These are phyloP conservation scores for Mallotus nudiflorus DNA, from an alignment of 345 rosid species.

Conservation along the genomic window DNA sequence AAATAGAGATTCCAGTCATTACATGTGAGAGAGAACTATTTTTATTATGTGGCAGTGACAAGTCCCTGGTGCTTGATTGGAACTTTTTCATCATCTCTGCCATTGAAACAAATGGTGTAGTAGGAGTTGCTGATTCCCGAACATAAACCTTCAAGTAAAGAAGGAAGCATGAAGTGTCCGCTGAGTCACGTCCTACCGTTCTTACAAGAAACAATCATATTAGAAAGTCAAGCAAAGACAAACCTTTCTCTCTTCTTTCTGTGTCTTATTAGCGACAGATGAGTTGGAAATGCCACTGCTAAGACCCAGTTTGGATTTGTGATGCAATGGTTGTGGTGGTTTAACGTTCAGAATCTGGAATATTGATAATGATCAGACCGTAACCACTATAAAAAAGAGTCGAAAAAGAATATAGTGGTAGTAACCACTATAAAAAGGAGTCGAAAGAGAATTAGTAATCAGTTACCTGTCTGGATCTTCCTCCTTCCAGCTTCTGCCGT, in stretches of 20 bases:
- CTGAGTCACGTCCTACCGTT: neutral
- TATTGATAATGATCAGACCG: neutral
- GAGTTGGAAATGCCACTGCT: constrained; percentile 44
- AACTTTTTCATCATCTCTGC: constrained; percentile 92
- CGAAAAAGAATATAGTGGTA: no score
- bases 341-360: constrained; percentile 79
- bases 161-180: neutral
- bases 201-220: neutral
- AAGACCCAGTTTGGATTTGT: constrained; percentile 79
- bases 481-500: constrained; percentile 94
- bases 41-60: constrained; percentile 48
- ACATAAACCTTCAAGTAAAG: constrained; percentile 47
- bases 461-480: constrained; percentile 81
- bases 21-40: constrained; percentile 44
- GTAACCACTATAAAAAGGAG: no score
- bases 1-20: constrained; percentile 14
- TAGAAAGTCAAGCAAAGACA: constrained; percentile 4
- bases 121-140: constrained; percentile 45
- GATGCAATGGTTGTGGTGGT: constrained; percentile 59
- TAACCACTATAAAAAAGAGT: neutral
- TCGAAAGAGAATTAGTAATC: neutral
- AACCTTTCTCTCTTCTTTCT: constrained; percentile 81
- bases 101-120: constrained; percentile 61
- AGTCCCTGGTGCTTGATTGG: constrained; percentile 78
- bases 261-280: constrained; percentile 41